A percentile compares a stretch with the other conserved stretches of the same genome.
phyloP scores from a whole-genome alignment of 2,329 filamentous ascomycete genomes.

The Talaromyces pinophilus region DNA sequence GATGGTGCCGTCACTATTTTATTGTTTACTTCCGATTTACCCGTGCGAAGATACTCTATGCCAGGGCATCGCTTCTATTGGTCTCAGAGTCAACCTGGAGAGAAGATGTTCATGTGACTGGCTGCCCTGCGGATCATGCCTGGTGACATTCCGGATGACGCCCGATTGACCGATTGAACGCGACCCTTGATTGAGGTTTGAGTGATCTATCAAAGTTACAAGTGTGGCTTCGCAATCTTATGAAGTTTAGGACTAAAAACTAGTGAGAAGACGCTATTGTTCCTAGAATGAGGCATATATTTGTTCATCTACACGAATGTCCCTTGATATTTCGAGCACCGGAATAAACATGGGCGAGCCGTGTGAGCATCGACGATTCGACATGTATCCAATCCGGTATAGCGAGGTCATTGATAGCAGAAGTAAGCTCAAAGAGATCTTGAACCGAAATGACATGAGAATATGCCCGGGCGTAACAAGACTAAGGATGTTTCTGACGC shows the following conservation, averaged over 20 bases:
- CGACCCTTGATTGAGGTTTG: background rate
- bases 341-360: background rate
- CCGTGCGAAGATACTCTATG: background rate
- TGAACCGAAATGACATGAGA: background rate
- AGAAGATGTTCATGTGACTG: background rate
- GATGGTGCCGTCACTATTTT: background rate
- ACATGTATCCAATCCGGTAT: background rate
- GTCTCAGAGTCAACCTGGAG: background rate
- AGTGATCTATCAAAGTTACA: background rate
- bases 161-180: background rate
- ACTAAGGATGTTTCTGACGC: background rate
- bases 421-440: background rate
- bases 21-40: constrained; percentile 2
- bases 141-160: constrained; percentile 10
- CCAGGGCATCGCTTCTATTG: background rate
- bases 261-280: background rate
- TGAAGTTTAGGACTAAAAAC: background rate
- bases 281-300: background rate
- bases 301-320: background rate
- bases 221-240: background rate
- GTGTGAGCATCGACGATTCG: background rate
- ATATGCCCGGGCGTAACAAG: background rate
- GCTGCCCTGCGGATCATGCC: background rate
- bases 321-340: background rate
- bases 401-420: background rate